Percentiles rank a stretch among this genome's conserved stretches.
These are phyloP conservation scores for Climacium dendroides DNA, from an alignment of 225 moss, liverwort and hornwort species.

Conservation along the genomic window DNA sequence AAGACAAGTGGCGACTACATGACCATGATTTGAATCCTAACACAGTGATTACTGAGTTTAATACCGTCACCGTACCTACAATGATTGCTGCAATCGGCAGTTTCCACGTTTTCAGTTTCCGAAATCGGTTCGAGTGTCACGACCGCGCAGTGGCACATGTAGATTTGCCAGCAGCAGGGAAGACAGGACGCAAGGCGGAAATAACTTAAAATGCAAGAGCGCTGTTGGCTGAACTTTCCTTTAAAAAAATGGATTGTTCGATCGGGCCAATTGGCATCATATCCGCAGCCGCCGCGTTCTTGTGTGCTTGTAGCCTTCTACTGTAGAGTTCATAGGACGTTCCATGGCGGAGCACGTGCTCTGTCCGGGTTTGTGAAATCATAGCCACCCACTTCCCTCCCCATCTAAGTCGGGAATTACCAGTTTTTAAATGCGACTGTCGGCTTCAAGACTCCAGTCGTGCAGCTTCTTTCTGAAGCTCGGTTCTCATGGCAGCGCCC, in stretches of 20 bases:
- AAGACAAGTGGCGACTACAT: background rate
- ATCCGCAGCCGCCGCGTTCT: background rate
- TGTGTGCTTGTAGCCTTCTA: background rate
- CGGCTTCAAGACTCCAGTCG: background rate
- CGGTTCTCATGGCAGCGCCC: background rate
- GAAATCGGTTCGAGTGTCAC: background rate
- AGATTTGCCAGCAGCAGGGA: background rate
- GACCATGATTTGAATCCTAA: background rate
- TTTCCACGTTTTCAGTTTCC: background rate
- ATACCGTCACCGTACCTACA: background rate
- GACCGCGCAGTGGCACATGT: background rate
- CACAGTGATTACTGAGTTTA: background rate
- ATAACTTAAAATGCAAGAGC: background rate
- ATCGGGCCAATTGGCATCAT: background rate
- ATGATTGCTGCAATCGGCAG: background rate
- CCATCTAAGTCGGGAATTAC: background rate
- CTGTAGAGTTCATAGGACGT: background rate
- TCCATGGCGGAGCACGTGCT: background rate
- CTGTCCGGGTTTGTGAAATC: background rate
- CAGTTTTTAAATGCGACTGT: background rate
- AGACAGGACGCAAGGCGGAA: background rate
- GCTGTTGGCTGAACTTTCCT: background rate
- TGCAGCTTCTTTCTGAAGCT: background rate
- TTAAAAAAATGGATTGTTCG: no score
- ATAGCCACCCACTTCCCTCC: background rate